Evolutionary conservation across 441 rosid genomes (phyloP).

Genomic region (Biscutella laevigata): DNA sequence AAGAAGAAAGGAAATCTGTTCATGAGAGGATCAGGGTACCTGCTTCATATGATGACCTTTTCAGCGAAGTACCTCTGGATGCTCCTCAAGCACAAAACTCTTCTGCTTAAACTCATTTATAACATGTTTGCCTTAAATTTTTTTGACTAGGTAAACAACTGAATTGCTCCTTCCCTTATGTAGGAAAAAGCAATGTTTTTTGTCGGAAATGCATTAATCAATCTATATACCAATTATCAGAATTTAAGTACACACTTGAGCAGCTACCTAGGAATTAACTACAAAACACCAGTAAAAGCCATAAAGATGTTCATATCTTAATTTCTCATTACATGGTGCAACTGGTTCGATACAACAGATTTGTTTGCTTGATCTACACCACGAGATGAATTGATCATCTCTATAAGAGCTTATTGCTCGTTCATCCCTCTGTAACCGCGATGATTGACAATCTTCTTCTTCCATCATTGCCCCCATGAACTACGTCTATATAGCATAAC

Average conservation of each 20-base stretch:
- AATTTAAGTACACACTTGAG: not conserved
- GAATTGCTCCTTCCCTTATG: constrained; percentile 16
- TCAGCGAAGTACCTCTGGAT: constrained; percentile 32
- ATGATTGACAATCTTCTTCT: not conserved
- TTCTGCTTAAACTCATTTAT: constrained; percentile 10
- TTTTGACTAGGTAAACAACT: constrained; percentile 11
- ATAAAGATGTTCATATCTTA: not conserved
- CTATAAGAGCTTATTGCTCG: not conserved
- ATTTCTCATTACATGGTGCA: constrained; percentile 3
- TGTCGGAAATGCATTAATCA: constrained; percentile 2
- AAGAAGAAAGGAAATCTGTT: constrained; percentile 40
- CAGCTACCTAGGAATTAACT: not conserved
- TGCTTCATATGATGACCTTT: constrained; percentile 74
- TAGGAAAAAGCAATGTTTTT: constrained; percentile 17
- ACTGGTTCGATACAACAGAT: not conserved
- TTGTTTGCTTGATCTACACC: constrained; percentile 10
- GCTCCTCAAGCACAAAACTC: constrained; percentile 18
- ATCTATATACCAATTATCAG: constrained; percentile 4
- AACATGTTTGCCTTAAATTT: constrained; percentile 10
- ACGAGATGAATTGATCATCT: not conserved
- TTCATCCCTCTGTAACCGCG: not conserved
- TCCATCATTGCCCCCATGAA: not conserved
- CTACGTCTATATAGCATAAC: not conserved
- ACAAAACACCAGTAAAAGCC: constrained; percentile 8
- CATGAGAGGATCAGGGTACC: constrained; percentile 78